A percentile compares a stretch with the other conserved stretches of the same genome.
phyloP scores from a whole-genome alignment of 768 basidiomycete genomes.

The Termitomyces bulborhizus region DNA sequence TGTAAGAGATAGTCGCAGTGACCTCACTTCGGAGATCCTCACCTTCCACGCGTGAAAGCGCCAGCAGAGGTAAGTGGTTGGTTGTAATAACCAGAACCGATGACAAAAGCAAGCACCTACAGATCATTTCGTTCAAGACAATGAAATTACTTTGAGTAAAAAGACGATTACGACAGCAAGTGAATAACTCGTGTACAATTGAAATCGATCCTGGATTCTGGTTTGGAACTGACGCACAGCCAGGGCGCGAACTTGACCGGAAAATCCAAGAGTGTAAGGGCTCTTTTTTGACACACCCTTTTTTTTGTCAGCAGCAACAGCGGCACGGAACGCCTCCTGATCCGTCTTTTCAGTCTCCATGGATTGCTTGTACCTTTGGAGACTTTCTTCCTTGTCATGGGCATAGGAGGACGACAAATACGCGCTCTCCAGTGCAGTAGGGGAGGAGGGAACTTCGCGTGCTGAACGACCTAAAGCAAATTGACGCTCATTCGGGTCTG shows the following conservation, averaged over 20 bases:
- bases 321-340: constrained; percentile 71
- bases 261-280: constrained; percentile 79
- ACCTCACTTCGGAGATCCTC: background rate
- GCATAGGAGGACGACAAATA: constrained; percentile 47
- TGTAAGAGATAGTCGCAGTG: background rate
- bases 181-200: constrained; percentile 63
- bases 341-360: constrained; percentile 60
- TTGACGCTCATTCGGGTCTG: constrained; percentile 82
- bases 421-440: constrained; percentile 59
- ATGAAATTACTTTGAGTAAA: background rate
- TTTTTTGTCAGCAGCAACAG: constrained; percentile 74
- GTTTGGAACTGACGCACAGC: constrained; percentile 69
- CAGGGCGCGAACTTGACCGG: constrained; percentile 65
- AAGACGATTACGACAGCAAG: constrained; percentile 48
- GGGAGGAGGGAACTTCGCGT: constrained; percentile 57
- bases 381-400: constrained; percentile 34
- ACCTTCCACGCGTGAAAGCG: constrained; percentile 81
- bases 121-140: constrained; percentile 3
- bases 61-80: constrained; percentile 70
- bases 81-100: constrained; percentile 72
- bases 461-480: constrained; percentile 58
- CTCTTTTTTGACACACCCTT: constrained; percentile 70
- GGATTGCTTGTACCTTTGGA: constrained; percentile 47
- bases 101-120: constrained; percentile 52
- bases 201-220: constrained; percentile 71